phyloP scores from a whole-genome alignment of 805 yeast genomes.

The Ogataea allantospora region DNA sequence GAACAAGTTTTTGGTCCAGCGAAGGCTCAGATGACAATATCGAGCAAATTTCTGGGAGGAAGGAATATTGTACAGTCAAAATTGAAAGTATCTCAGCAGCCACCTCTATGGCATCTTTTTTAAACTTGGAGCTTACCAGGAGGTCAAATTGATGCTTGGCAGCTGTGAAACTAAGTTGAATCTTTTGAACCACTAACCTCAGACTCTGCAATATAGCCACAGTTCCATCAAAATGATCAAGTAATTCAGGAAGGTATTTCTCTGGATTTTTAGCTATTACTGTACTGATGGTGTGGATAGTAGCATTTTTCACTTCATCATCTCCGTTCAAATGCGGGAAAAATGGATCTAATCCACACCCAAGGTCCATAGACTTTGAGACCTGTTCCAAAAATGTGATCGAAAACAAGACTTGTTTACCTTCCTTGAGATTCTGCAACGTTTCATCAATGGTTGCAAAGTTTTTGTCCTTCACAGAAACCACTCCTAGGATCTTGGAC shows the following conservation, averaged over 20 bases:
- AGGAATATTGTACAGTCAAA: constrained; percentile 24
- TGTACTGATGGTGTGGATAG: constrained; percentile 55
- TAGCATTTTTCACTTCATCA: constrained; percentile 42
- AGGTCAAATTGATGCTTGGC: constrained; percentile 13
- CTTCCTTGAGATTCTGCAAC: constrained; percentile 20
- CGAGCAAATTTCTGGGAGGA: constrained; percentile 1
- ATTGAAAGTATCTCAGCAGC: constrained; percentile 22
- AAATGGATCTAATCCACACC: constrained; percentile 38
- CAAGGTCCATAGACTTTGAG: constrained; percentile 37
- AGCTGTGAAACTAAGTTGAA: constrained; percentile 6
- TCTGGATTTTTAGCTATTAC: constrained; percentile 41
- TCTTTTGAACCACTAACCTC: constrained; percentile 11
- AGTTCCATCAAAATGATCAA: constrained; percentile 19
- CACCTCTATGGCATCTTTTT: constrained; percentile 6
- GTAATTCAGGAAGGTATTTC: constrained; percentile 38
- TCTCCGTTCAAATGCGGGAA: constrained; percentile 28
- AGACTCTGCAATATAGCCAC: constrained; percentile 13
- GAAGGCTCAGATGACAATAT: constrained; percentile 11
- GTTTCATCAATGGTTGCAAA: constrained; percentile 28
- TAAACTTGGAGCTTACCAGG: constrained; percentile 8
- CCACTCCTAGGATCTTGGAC: constrained; percentile 33
- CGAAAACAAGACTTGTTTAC: constrained; percentile 28
- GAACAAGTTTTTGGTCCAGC: constrained; percentile 20
- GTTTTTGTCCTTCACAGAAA: constrained; percentile 34
- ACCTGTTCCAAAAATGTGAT: constrained; percentile 49